These are phyloP conservation scores for Globisporangium paroecandrum DNA, from an alignment of 352 stramenopile species.

Conservation along the genomic window DNA sequence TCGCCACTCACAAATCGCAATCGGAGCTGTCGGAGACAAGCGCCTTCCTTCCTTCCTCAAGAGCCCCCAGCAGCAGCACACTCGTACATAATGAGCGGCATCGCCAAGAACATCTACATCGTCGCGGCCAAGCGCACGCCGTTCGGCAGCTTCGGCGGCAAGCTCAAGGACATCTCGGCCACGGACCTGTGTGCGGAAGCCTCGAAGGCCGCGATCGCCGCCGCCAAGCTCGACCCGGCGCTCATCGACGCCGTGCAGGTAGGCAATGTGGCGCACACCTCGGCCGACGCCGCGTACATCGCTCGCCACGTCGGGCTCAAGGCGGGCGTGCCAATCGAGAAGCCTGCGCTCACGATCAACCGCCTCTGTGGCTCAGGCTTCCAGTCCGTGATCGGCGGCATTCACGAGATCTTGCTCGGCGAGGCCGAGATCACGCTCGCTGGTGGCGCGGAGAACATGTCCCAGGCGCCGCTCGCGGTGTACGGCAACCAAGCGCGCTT, in stretches of 20 bases:
- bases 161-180: constrained; percentile 90
- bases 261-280: constrained; percentile 96
- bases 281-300: constrained; percentile 92
- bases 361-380: constrained; percentile 97
- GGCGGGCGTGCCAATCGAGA: constrained; percentile 82
- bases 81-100: constrained; percentile 25
- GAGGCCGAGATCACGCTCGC: constrained; percentile 89
- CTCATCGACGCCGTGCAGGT: constrained; percentile 93
- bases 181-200: constrained; percentile 89
- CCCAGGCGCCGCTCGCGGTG: constrained; percentile 89
- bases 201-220: constrained; percentile 80
- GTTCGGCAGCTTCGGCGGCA: constrained; percentile 94
- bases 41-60: not conserved
- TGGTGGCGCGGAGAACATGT: constrained; percentile 96
- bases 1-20: constrained; percentile 25
- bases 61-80: not conserved
- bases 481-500: constrained; percentile 92
- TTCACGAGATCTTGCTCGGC: constrained; percentile 90
- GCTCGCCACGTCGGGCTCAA: constrained; percentile 94
- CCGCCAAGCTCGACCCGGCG: constrained; percentile 79
- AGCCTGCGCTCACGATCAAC: constrained; percentile 96
- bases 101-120: constrained; percentile 91
- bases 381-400: constrained; percentile 92
- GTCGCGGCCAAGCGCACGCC: constrained; percentile 95
- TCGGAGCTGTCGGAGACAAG: constrained; percentile 19